Evolutionary conservation across 1,139 yeast species (phyloP).

Genomic region (Candida sojae): DNA sequence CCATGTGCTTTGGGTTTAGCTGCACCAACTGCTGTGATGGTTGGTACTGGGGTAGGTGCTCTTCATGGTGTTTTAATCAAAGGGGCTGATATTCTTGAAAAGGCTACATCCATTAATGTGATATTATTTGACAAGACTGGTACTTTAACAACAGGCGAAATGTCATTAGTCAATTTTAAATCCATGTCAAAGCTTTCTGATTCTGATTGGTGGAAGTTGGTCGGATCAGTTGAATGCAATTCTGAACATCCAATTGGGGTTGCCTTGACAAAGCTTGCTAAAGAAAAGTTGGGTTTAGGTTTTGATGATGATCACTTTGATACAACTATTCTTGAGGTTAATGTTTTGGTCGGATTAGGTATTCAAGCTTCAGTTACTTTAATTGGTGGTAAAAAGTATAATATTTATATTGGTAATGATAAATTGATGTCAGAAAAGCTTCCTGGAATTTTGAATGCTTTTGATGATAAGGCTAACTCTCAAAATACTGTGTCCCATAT

Average conservation of each 20-base stretch:
- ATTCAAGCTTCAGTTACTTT: slow-evolving; percentile 49
- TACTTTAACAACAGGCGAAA: slow-evolving; percentile 83
- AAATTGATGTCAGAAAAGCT: slow-evolving; percentile 39
- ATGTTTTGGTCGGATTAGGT: slow-evolving; percentile 72
- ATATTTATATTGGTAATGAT: slow-evolving; percentile 59
- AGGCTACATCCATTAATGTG: slow-evolving; percentile 62
- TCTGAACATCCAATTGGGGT: slow-evolving; percentile 91
- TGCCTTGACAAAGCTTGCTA: slow-evolving; percentile 53
- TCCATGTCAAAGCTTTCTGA: slow-evolving; percentile 14
- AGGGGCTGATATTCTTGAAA: slow-evolving; percentile 89
- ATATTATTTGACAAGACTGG: slow-evolving; percentile 95
- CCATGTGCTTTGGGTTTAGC: slow-evolving; percentile 97
- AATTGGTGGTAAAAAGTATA: slow-evolving; percentile 17
- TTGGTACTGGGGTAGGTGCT: slow-evolving; percentile 97
- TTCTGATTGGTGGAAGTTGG: slow-evolving; percentile 54
- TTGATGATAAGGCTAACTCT: slow-evolving; percentile 17
- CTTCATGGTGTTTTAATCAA: slow-evolving; percentile 85
- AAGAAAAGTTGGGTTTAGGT: slow-evolving; percentile 22
- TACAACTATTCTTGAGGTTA: slow-evolving; percentile 39
- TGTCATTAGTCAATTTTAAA: slow-evolving; percentile 50
- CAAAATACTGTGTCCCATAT: slow-evolving; percentile 41
- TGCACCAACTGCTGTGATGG: slow-evolving; percentile 98
- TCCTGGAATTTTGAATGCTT: slow-evolving; percentile 8
- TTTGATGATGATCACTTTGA: slow-evolving; percentile 37
- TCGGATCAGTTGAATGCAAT: slow-evolving; percentile 64